A percentile compares a stretch with the other conserved stretches of the same genome.
phyloP scores from a whole-genome alignment of 78 protist genomes.

The Dictyostelium purpureum region DNA sequence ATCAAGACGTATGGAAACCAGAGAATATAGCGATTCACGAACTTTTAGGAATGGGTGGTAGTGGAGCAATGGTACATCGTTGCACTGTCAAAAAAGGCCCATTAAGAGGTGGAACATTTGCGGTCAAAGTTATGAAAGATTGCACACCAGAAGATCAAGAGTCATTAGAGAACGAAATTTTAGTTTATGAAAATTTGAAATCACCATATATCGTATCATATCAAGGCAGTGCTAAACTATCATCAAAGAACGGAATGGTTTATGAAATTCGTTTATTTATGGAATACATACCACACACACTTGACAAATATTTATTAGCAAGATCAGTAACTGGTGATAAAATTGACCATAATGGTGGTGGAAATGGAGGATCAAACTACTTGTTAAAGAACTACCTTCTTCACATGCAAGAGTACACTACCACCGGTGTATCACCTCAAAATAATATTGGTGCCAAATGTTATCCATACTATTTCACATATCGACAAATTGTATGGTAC shows the following conservation, averaged over 20 bases:
- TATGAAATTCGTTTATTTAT: conserved; percentile 7
- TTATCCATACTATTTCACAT: conserved; percentile 1
- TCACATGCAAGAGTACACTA: conserved; percentile 2
- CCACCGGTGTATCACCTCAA: background rate
- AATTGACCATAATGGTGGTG: background rate
- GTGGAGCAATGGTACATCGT: conserved; percentile 22
- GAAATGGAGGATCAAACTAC: background rate
- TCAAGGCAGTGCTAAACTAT: background rate
- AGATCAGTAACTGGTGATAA: conserved; percentile 12
- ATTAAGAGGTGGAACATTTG: conserved; percentile 30
- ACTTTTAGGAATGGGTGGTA: conserved; percentile 17
- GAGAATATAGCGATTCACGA: conserved; percentile 25
- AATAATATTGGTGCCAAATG: background rate
- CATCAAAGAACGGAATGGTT: background rate
- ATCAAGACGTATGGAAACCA: conserved; percentile 2
- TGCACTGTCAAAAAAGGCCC: conserved; percentile 19
- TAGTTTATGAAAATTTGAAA: background rate
- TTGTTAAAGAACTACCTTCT: conserved; percentile 9
- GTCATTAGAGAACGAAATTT: background rate
- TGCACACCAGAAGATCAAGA: background rate
- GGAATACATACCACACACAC: conserved; percentile 20
- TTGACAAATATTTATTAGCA: background rate
- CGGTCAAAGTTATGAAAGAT: conserved; percentile 34
- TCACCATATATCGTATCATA: background rate
- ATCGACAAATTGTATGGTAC: background rate